A percentile compares a stretch with the other conserved stretches of the same genome.
phyloP scores from a whole-genome alignment of 179 eudicot genomes.

The Vitellaria paradoxa region DNA sequence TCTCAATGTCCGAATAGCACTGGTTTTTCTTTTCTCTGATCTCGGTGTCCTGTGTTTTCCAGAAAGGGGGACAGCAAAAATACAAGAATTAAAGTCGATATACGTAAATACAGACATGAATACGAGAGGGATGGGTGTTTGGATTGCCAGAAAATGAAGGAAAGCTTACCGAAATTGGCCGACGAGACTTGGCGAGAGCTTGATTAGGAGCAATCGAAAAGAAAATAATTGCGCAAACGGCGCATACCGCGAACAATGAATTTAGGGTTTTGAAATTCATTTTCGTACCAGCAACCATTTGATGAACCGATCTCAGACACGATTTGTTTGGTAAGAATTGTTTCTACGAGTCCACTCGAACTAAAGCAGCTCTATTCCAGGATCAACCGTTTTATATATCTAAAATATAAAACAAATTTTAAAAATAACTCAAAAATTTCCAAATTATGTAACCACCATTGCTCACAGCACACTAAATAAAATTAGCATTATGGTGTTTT shows the following conservation, averaged over 20 bases:
- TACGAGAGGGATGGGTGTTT: not conserved
- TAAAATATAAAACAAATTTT: no score
- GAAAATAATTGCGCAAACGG: not conserved
- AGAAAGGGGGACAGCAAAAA: conserved; percentile 1
- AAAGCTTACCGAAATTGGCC: conserved; percentile 56
- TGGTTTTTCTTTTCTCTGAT: conserved; percentile 62
- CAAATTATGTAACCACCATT: no score
- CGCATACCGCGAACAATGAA: not conserved
- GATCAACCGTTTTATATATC: no score
- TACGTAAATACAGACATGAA: not conserved
- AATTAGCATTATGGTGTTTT: no score
- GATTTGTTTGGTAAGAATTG: no score
- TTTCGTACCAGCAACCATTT: not conserved
- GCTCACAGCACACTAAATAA: no score
- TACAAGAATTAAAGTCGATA: not conserved
- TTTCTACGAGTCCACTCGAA: no score
- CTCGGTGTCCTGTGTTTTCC: conserved; percentile 53
- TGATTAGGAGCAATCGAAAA: conserved; percentile 20
- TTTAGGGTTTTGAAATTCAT: not conserved
- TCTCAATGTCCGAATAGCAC: conserved; percentile 74
- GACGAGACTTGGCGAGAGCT: conserved; percentile 55
- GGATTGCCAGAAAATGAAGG: not conserved
- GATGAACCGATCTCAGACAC: not conserved
- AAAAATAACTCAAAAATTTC: no score
- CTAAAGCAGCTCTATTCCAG: no score